A percentile compares a stretch with the other conserved stretches of the same genome.
Conservation (phyloP, 2,329 filamentous ascomycete species). For the Hirsutella thompsonii region DNA sequence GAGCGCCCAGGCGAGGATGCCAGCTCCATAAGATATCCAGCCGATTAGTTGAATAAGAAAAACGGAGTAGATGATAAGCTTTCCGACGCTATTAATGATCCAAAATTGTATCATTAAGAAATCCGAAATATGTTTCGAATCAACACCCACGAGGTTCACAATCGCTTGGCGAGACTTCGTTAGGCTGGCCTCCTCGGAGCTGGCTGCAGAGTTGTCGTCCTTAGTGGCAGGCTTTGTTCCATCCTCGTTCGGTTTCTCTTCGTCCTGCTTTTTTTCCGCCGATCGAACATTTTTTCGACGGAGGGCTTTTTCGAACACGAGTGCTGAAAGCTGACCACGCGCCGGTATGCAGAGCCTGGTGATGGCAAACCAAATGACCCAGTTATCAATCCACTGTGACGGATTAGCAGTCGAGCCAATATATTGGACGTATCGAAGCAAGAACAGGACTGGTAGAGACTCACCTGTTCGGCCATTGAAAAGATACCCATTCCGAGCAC, state of each 20-base stretch:
- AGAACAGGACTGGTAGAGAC: background rate
- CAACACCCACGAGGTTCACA: slow-evolving; percentile 69
- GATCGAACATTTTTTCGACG: slow-evolving; percentile 65
- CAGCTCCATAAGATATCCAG: slow-evolving; percentile 54
- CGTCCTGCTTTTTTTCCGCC: slow-evolving; percentile 18
- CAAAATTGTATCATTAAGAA: slow-evolving; percentile 55
- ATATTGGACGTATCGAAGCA: background rate
- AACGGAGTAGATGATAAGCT: slow-evolving; percentile 49
- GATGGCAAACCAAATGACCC: slow-evolving; percentile 54
- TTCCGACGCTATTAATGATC: slow-evolving; percentile 48
- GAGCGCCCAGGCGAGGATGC: slow-evolving; percentile 49
- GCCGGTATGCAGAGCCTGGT: slow-evolving; percentile 52
- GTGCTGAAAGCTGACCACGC: slow-evolving; percentile 54
- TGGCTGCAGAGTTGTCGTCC: slow-evolving; percentile 15
- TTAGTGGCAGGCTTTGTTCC: no score
- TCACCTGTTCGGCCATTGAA: slow-evolving; percentile 38
- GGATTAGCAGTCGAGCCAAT: background rate
- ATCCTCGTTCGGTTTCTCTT: slow-evolving; percentile 3
- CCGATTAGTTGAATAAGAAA: slow-evolving; percentile 61
- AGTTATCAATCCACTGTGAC: slow-evolving; percentile 44
- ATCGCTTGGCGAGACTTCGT: slow-evolving; percentile 49
- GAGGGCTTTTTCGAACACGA: slow-evolving; percentile 68
- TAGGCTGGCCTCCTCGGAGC: slow-evolving; percentile 38
- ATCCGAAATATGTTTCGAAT: slow-evolving; percentile 54
- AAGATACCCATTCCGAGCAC: slow-evolving; percentile 50